Base-by-base conservation (phyloP, 331 rosid genomes). In the Acacia concinna region DNA sequence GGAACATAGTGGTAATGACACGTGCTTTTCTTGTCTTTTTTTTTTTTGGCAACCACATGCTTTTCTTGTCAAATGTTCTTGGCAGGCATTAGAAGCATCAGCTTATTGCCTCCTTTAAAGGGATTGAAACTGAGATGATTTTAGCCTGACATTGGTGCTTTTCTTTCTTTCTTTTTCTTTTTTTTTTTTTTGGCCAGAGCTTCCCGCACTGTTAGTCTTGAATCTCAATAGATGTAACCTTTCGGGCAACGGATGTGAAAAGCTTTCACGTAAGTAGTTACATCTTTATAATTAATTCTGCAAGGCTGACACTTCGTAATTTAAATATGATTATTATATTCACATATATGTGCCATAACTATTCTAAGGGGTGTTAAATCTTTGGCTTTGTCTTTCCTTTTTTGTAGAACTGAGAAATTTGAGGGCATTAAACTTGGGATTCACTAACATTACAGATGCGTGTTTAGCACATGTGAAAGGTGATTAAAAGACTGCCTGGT, bases 401-500 rank as follows among this genome's bases (percentile, higher is more conserved):
- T 62, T 52, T 32, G 84, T 89, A 95, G 99, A 93, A 80, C 85
- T 93, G 68, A 82, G 80, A 63, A 93, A 88, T 74, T 85, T 95
- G 84, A 88, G 89, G 71, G 86, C 88, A 18, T 72, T 95, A 46
- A 91, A 93, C 90, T 80, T 95, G 91, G 98, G 91, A 44, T 90
- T 90, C 86, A 93, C 86, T 73, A 87, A 80, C 72, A 85, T 95
- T 47, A 71, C 94, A 66, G 89, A 95, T 85, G 77, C 89, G 23
- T 93, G 94, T 81, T 89, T 95, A 85, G 87, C 54, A 44, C 91
- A 90, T 84, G 86, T 95, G 80, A 87, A 89, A 91, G 99, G 99
- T 95, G 69, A 79, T 78, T 87, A 43, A 44, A 78, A 73, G 44
- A 35, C 47, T 54, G 6, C 49, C 27, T 35, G 17, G 69, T 35